Conservation (phyloP, 2,329 filamentous ascomycete species). For the Hyphodiscus sp. region DNA sequence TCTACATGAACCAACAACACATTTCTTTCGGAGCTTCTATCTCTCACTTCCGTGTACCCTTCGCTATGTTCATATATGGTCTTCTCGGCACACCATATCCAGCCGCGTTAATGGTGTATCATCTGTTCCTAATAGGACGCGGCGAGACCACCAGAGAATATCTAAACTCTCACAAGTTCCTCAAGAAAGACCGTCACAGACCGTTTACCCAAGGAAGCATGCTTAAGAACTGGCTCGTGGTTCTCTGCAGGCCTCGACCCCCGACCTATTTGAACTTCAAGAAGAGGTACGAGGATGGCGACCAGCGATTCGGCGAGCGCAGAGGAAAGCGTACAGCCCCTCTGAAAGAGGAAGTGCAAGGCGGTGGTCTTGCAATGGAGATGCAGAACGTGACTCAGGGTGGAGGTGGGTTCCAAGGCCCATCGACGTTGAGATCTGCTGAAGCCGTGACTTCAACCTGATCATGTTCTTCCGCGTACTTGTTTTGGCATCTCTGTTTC, state of each 20-base stretch:
- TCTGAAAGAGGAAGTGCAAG: slow-evolving; percentile 44
- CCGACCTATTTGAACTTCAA: slow-evolving; percentile 91
- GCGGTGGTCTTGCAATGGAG: slow-evolving; percentile 66
- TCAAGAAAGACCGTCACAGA: slow-evolving; percentile 83
- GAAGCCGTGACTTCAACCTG: not conserved
- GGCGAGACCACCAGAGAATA: slow-evolving; percentile 96
- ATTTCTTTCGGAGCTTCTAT: slow-evolving; percentile 65
- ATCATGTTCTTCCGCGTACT: not conserved
- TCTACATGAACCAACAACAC: slow-evolving; percentile 58
- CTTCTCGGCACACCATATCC: slow-evolving; percentile 73
- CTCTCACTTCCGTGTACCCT: slow-evolving; percentile 67
- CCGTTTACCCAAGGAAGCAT: slow-evolving; percentile 77
- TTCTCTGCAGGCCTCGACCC: slow-evolving; percentile 75
- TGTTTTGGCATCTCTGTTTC: not conserved
- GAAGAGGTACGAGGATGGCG: slow-evolving; percentile 65
- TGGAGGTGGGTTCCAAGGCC: slow-evolving; percentile 46
- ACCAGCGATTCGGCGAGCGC: slow-evolving; percentile 68
- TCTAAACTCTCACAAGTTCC: slow-evolving; percentile 91
- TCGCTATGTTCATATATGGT: slow-evolving; percentile 83
- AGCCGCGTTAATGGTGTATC: slow-evolving; percentile 76
- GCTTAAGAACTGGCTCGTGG: slow-evolving; percentile 71
- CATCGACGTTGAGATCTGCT: slow-evolving; percentile 26
- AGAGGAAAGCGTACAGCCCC: slow-evolving; percentile 45
- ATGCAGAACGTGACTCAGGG: slow-evolving; percentile 41
- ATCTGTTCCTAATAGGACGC: slow-evolving; percentile 81